A percentile compares a stretch with the other conserved stretches of the same genome.
phyloP scores from a whole-genome alignment of 73 alveolate species.

The Paramecium caudatum region DNA sequence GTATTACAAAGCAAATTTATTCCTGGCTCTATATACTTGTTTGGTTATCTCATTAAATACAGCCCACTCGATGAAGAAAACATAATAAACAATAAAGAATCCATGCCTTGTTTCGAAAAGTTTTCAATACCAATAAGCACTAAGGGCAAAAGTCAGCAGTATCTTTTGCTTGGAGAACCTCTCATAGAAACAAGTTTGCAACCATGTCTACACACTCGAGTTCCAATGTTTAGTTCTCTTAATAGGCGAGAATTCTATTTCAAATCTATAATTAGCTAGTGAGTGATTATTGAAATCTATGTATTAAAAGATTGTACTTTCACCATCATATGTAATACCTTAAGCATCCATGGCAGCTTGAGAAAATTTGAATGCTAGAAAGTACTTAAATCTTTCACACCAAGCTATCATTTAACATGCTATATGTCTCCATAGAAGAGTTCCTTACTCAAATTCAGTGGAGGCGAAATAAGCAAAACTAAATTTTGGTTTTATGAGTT shows the following conservation, averaged over 20 bases:
- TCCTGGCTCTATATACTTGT: slow-evolving; percentile 54
- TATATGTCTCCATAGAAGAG: not conserved
- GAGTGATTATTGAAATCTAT: slow-evolving; percentile 26
- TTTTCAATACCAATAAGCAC: slow-evolving; percentile 34
- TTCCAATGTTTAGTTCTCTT: slow-evolving; percentile 73
- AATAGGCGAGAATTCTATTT: slow-evolving; percentile 54
- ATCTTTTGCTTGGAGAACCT: slow-evolving; percentile 2
- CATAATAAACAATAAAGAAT: slow-evolving; percentile 51
- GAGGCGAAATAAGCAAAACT: slow-evolving; percentile 5
- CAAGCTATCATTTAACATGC: not conserved
- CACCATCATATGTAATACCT: slow-evolving; percentile 67
- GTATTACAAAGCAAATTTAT: slow-evolving; percentile 63
- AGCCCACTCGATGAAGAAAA: slow-evolving; percentile 71
- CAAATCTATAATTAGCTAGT: slow-evolving; percentile 55
- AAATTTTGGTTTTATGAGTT: slow-evolving; percentile 26
- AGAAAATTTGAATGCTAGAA: slow-evolving; percentile 71
- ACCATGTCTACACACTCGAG: slow-evolving; percentile 73
- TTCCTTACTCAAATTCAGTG: not conserved
- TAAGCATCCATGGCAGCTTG: slow-evolving; percentile 74
- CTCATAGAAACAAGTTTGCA: slow-evolving; percentile 72
- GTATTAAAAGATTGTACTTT: not conserved
- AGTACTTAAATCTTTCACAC: slow-evolving; percentile 68
- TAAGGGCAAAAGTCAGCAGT: slow-evolving; percentile 14
- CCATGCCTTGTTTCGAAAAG: slow-evolving; percentile 68
- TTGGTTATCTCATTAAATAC: slow-evolving; percentile 66